Evolutionary conservation across 257 asterid genomes (phyloP), one percentile per base, ranked within the genome.

Genomic region (Thymus mandschuricus): DNA sequence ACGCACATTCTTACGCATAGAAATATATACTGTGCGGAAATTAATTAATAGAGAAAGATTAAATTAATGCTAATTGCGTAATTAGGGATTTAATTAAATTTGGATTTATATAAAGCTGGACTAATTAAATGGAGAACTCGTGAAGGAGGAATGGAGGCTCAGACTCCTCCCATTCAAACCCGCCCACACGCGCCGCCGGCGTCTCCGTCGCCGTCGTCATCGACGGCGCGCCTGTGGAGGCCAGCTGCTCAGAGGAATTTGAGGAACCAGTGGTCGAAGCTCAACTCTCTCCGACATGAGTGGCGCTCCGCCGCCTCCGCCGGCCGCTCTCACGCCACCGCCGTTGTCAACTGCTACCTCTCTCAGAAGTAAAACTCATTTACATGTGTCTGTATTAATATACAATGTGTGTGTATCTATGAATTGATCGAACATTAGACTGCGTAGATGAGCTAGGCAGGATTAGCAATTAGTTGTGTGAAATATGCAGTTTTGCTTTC

Each of bases 221-320:
- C 80, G 11, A 78, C 74, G 35, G 75, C 68, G 69, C 85, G 98
- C 67, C 81, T 85, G 12, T 94, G 98, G 98, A 86, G 85, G 70
- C 97, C 96, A 9, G 87, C 84, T 10, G 96, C 97, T 60, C 97
- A 91, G 68, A 81, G 96, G 3, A 94, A 94, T 81, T 64, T 94
- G 28, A 80, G 86, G 83, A 91, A 94, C 78, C 97, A 94, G 49
- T 94, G 97, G 97, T 85, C 96, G 49, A 87, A 87, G 74, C 80
- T 94, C 77, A 74, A 74, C 58, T 79, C 85, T 62, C 86, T 85
- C 43, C 74, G 86, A 66, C 86, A 76, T 6, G 91, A 91, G 44
- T 94, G 99, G 99, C 75, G 68, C 69, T 75, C 92, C 34, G 74
- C 85, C 49, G 75, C 91, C 52, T 62, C 95, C 29, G 13, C 80